Conservation (phyloP, 2,329 filamentous ascomycete species). For the Aspergillus aculeatinus region DNA sequence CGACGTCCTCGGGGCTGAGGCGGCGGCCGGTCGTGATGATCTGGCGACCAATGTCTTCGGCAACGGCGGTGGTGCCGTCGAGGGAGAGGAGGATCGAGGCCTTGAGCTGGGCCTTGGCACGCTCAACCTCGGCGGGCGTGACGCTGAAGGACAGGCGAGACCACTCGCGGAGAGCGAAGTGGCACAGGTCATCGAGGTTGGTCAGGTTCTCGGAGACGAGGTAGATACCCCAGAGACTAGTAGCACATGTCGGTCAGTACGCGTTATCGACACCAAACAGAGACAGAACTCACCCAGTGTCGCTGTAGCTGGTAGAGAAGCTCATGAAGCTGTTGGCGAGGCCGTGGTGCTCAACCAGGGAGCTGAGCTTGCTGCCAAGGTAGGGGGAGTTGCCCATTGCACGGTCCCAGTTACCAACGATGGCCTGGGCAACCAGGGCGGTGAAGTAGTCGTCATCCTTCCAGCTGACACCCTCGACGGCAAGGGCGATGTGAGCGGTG, state of each 20-base stretch:
- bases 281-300: constrained; percentile 75
- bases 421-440: constrained; percentile 93
- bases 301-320: constrained; percentile 99
- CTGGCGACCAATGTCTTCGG: constrained; percentile 97
- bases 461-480: constrained; percentile 99
- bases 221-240: constrained; percentile 99
- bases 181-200: constrained; percentile 88
- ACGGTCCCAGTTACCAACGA: constrained; percentile 99
- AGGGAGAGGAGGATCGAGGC: constrained; percentile 95
- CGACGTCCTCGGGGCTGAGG: constrained; percentile 88
- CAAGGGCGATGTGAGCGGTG: constrained; percentile 96
- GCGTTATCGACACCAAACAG: too few relatives aligned
- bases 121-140: constrained; percentile 86
- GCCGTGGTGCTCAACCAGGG: constrained; percentile 88
- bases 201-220: constrained; percentile 87
- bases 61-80: constrained; percentile 93
- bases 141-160: constrained; percentile 89
- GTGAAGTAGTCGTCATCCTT: constrained; percentile 99
- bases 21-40: constrained; percentile 95
- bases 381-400: constrained; percentile 96
- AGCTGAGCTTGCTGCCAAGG: constrained; percentile 96
- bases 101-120: constrained; percentile 98
- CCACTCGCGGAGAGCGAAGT: constrained; percentile 99
- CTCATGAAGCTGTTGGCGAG: constrained; percentile 99
- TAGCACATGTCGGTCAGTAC: constrained; percentile 15